Percentiles rank a stretch among this genome's conserved stretches.
These are phyloP conservation scores for Saccharomycopsis sp. DNA, from an alignment of 805 yeast species.

Conservation along the genomic window DNA sequence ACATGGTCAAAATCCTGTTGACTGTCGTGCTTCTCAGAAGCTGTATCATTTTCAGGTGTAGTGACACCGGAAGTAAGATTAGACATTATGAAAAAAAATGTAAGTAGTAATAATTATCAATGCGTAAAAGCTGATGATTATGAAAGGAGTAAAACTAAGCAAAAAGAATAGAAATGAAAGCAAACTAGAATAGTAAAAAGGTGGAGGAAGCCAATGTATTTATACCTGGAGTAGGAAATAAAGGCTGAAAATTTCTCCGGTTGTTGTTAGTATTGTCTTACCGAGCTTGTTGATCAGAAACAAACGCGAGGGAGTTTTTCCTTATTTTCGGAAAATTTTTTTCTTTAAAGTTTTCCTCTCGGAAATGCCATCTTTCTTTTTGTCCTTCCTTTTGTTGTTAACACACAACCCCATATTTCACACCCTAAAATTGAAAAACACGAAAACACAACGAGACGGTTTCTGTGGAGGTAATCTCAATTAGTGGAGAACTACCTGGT, in stretches of 20 bases:
- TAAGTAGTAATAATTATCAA: neutral
- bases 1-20: neutral
- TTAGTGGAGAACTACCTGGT: no score
- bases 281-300: neutral
- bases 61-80: neutral
- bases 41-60: slow-evolving; percentile 2
- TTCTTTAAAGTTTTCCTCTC: neutral
- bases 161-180: neutral
- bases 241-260: neutral
- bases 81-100: neutral
- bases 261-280: no score
- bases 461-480: no score
- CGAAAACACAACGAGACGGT: no score
- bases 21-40: neutral
- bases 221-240: neutral
- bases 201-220: neutral
- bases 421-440: neutral
- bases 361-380: neutral
- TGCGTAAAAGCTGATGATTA: neutral
- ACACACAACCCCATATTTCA: neutral
- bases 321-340: neutral
- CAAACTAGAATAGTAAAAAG: neutral
- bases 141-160: neutral
- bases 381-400: neutral
- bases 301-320: neutral